phyloP scores from a whole-genome alignment of 2,329 filamentous ascomycete genomes.

The Sclerotinia nivalis region DNA sequence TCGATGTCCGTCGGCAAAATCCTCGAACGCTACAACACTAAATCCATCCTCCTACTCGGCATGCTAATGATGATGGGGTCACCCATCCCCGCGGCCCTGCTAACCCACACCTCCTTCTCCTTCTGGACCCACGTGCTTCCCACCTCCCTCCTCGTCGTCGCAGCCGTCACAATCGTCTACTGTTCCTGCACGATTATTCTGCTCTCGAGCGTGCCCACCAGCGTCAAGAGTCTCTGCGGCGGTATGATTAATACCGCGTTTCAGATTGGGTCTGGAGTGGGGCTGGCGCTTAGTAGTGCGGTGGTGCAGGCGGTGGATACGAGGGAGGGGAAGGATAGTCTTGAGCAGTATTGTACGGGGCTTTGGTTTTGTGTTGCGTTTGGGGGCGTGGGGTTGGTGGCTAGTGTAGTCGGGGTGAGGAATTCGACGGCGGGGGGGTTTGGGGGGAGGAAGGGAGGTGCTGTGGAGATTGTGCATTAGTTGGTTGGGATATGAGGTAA shows the following conservation, averaged over 20 bases:
- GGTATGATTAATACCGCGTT: conserved; percentile 48
- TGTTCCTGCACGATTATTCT: conserved; percentile 47
- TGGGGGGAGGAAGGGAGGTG: not conserved
- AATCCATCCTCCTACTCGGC: conserved; percentile 14
- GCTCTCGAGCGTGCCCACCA: conserved; percentile 44
- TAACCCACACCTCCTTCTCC: not conserved
- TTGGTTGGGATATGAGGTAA: not conserved
- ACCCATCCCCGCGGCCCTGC: conserved; percentile 10
- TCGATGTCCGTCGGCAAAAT: conserved; percentile 43
- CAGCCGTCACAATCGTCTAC: conserved; percentile 46
- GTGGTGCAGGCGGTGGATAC: conserved; percentile 45
- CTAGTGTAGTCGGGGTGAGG: conserved; percentile 35
- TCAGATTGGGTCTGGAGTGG: conserved; percentile 47
- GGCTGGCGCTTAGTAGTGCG: conserved; percentile 45
- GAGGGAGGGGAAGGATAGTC: conserved; percentile 40
- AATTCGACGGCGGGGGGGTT: conserved; percentile 17
- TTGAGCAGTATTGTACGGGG: conserved; percentile 45
- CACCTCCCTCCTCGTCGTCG: conserved; percentile 41
- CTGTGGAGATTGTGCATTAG: not conserved
- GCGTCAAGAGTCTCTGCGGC: conserved; percentile 46
- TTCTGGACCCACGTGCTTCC: conserved; percentile 18
- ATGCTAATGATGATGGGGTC: conserved; percentile 23
- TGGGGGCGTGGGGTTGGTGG: conserved; percentile 43
- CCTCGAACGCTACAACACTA: conserved; percentile 44
- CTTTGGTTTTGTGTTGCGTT: conserved; percentile 47